These are phyloP conservation scores for Aspergillus vadensis DNA, from an alignment of 2,329 filamentous ascomycete species.

Conservation along the genomic window DNA sequence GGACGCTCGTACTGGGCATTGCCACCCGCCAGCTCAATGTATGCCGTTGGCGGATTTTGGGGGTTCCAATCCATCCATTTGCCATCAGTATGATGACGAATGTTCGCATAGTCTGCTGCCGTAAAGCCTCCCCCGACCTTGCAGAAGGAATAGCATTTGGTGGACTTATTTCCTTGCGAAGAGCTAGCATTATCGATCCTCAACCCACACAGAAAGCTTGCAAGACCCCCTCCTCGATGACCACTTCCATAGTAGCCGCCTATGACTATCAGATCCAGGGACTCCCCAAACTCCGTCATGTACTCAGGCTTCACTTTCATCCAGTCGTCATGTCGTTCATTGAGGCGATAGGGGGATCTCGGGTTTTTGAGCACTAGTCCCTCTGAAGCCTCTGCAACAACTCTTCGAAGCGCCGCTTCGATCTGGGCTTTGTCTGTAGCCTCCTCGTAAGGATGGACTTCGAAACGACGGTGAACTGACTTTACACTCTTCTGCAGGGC, in stretches of 20 bases:
- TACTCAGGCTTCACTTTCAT: conserved; percentile 99
- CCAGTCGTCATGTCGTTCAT: conserved; percentile 93
- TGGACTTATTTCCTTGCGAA: conserved; percentile 56
- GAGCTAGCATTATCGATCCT: conserved; percentile 71
- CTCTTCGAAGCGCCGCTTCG: conserved; percentile 75
- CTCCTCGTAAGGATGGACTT: conserved; percentile 73
- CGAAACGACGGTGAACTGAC: conserved; percentile 72
- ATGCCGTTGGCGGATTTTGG: conserved; percentile 72
- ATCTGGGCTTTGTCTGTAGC: conserved; percentile 71
- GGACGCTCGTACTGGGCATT: conserved; percentile 75
- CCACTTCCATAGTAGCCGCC: conserved; percentile 93
- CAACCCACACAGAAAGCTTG: conserved; percentile 88
- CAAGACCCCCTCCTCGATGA: conserved; percentile 75
- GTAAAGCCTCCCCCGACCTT: conserved; percentile 95
- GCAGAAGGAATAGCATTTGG: conserved; percentile 91
- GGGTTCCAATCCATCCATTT: conserved; percentile 89
- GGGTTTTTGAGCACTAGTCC: conserved; percentile 94
- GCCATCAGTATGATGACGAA: conserved; percentile 80
- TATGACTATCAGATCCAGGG: conserved; percentile 83
- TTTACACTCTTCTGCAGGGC: conserved; percentile 73
- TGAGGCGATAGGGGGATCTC: conserved; percentile 79
- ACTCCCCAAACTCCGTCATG: conserved; percentile 94
- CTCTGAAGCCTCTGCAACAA: conserved; percentile 84
- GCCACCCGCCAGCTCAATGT: conserved; percentile 79
- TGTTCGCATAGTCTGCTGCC: conserved; percentile 78